These are phyloP conservation scores for Iris macrosiphon DNA, from an alignment of 106 monocot species.

Conservation along the genomic window DNA sequence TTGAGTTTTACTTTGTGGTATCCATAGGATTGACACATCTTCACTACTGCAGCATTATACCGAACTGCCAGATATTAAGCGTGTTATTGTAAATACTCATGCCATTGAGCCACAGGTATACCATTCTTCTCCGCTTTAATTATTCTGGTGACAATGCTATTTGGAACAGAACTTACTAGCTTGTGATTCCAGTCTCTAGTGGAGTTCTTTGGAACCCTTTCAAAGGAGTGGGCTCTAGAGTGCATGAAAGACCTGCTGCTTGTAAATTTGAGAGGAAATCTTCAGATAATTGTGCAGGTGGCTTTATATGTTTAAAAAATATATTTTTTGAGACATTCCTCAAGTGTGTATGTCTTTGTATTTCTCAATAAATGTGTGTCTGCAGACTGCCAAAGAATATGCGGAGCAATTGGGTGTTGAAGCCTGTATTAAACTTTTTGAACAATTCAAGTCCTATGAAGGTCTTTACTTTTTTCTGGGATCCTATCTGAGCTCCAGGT, in stretches of 20 bases:
- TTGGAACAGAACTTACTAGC: not conserved
- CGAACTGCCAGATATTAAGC: conserved; percentile 97
- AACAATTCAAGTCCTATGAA: conserved; percentile 26
- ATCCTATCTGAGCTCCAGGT: conserved; percentile 95
- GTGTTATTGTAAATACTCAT: conserved; percentile 97
- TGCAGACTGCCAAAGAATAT: conserved; percentile 95
- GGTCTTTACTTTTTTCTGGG: conserved; percentile 83
- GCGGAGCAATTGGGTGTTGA: conserved; percentile 93
- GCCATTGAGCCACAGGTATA: conserved; percentile 98
- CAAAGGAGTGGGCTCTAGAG: conserved; percentile 94
- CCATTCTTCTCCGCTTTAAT: conserved; percentile 4
- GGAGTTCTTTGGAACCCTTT: conserved; percentile 97
- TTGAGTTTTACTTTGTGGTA: not conserved
- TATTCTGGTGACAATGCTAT: not conserved
- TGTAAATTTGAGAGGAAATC: conserved; percentile 96
- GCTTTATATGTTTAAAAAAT: conserved; percentile 1
- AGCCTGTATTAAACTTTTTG: conserved; percentile 27
- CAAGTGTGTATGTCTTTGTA: not conserved
- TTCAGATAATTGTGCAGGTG: conserved; percentile 97
- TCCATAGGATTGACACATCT: not conserved
- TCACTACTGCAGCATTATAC: conserved; percentile 70
- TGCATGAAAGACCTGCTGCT: conserved; percentile 98
- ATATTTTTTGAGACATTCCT: conserved; percentile 8
- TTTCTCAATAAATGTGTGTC: conserved; percentile 9
- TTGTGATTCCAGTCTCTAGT: conserved; percentile 61